phyloP scores from a whole-genome alignment of 1,284 basidiomycete genomes.

The Naganishia sp. region DNA sequence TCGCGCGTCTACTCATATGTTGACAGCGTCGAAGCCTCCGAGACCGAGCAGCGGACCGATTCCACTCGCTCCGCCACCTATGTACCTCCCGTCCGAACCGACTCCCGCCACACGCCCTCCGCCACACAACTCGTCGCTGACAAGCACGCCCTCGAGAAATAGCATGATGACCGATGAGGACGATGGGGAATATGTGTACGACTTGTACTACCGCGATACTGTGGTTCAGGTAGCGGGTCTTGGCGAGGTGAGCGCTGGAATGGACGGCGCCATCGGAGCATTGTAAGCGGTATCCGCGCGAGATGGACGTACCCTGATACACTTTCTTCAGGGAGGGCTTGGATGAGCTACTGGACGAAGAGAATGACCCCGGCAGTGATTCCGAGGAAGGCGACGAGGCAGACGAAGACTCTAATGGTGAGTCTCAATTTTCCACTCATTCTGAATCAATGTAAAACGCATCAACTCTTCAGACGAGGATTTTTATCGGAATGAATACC shows the following conservation, averaged over 20 bases:
- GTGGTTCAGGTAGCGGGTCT: constrained; percentile 13
- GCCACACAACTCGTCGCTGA: constrained; percentile 11
- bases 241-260: background rate
- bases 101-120: constrained; percentile 23
- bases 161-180: constrained; percentile 16
- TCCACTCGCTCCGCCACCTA: constrained; percentile 24
- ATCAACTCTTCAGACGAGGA: constrained; percentile 45
- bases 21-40: background rate
- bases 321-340: constrained; percentile 17
- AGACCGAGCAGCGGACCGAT: constrained; percentile 1
- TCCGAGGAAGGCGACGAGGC: constrained; percentile 53
- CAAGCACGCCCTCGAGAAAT: constrained; percentile 22
- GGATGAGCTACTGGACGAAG: constrained; percentile 31
- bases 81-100: constrained; percentile 1
- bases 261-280: constrained; percentile 13
- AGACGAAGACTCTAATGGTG: constrained; percentile 53
- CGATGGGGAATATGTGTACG: constrained; percentile 53
- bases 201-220: constrained; percentile 53
- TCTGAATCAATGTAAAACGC: background rate
- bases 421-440: background rate
- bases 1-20: background rate
- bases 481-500: constrained; percentile 55
- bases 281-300: constrained; percentile 20
- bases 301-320: constrained; percentile 17
- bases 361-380: constrained; percentile 33